Percentiles rank a stretch among this genome's conserved stretches.
Conservation (phyloP, 1,284 basidiomycete species). For the Grifola frondosa region DNA sequence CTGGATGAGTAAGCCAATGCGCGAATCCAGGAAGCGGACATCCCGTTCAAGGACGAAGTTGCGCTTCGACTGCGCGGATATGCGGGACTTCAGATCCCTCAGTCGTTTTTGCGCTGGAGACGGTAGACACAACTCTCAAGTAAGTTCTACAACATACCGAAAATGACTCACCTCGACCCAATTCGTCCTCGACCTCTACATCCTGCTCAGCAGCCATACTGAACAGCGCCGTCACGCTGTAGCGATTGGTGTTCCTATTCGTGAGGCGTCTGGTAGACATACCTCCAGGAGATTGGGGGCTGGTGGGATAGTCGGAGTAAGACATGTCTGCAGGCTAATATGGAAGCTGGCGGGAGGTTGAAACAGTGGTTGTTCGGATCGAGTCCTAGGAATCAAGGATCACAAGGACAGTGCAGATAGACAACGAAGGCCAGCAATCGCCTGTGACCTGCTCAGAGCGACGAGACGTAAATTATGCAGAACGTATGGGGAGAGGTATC, state of each 20-base stretch:
- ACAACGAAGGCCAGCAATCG: conserved; percentile 21
- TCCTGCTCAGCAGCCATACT: conserved; percentile 99
- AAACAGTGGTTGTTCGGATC: conserved; percentile 12
- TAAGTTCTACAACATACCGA: background rate
- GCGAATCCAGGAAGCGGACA: conserved; percentile 96
- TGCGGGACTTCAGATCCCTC: conserved; percentile 94
- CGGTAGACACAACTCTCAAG: background rate
- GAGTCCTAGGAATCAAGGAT: conserved; percentile 19
- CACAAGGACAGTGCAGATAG: conserved; percentile 20
- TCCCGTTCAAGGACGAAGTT: conserved; percentile 99
- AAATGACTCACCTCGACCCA: conserved; percentile 79
- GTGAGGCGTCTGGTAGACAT: conserved; percentile 73
- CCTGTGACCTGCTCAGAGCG: conserved; percentile 25
- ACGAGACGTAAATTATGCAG: too few species aligned
- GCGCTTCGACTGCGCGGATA: conserved; percentile 98
- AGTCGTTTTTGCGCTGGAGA: conserved; percentile 87
- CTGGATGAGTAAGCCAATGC: conserved; percentile 97
- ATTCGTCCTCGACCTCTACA: conserved; percentile 96
- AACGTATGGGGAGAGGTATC: too few species aligned
- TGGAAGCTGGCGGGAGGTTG: conserved; percentile 10
- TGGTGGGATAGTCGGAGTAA: conserved; percentile 52
- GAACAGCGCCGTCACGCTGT: conserved; percentile 94
- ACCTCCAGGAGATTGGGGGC: conserved; percentile 51
- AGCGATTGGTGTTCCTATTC: conserved; percentile 93
- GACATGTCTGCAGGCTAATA: conserved; percentile 35